Conservation (phyloP, 1,284 basidiomycete species). For the Trichosporon inkin region DNA sequence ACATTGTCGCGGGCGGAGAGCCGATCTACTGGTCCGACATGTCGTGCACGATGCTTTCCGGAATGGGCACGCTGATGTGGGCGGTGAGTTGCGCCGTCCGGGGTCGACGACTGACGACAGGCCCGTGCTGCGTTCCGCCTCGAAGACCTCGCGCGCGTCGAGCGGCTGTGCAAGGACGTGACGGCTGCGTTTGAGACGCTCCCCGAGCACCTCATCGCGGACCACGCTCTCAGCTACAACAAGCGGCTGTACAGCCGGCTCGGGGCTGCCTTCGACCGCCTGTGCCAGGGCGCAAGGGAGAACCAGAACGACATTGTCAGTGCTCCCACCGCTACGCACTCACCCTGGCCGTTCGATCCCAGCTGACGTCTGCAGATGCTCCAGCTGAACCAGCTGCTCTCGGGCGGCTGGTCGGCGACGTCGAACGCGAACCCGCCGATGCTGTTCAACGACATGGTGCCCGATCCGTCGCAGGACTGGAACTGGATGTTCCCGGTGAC, state of each 20-base stretch:
- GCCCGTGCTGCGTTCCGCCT: neutral
- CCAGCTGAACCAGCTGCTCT: neutral
- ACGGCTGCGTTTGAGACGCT: neutral
- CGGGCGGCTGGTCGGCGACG: neutral
- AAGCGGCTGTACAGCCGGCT: conserved; percentile 3
- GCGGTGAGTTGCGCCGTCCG: neutral
- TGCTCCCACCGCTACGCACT: neutral
- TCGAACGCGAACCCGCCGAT: neutral
- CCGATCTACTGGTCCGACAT: conserved; percentile 5
- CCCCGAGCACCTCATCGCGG: neutral
- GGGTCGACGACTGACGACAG: neutral
- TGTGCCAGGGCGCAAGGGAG: neutral
- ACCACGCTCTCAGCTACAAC: conserved; percentile 7
- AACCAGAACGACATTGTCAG: conserved; percentile 2
- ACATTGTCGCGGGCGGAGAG: neutral
- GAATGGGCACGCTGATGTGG: conserved; percentile 4
- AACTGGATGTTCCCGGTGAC: conserved; percentile 8
- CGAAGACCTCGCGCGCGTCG: conserved; percentile 1
- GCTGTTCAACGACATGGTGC: conserved; percentile 6
- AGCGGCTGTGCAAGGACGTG: conserved; percentile 4
- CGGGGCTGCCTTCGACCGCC: neutral
- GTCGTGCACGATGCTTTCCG: conserved; percentile 5
- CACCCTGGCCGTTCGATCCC: neutral
- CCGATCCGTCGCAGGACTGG: conserved; percentile 2
- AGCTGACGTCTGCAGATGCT: conserved; percentile 13